phyloP scores from a whole-genome alignment of 176 grass and related monocot genomes.

The Oryza glaberrima region DNA sequence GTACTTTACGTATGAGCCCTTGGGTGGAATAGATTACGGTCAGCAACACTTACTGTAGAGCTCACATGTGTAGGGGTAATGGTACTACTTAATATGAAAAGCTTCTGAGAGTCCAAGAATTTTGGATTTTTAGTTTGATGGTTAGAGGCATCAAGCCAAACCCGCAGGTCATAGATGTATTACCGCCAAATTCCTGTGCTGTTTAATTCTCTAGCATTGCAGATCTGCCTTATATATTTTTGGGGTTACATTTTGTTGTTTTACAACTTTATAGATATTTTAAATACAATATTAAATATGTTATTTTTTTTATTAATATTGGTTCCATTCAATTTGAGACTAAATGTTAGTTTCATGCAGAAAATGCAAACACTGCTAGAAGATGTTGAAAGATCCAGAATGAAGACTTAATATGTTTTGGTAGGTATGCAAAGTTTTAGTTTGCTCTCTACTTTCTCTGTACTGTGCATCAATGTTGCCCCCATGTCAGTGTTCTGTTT shows the following conservation, averaged over 20 bases:
- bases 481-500: not conserved
- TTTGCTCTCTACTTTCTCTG: slow-evolving; percentile 9
- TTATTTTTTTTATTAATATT: not conserved
- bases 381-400: not conserved
- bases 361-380: slow-evolving; percentile 30
- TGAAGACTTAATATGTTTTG: slow-evolving; percentile 28
- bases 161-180: slow-evolving; percentile 3
- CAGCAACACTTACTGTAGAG: not conserved
- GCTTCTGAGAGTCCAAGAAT: not conserved
- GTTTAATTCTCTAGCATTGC: not conserved
- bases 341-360: slow-evolving; percentile 10
- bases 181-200: not conserved
- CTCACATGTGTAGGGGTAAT: not conserved
- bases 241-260: not conserved
- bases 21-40: not conserved
- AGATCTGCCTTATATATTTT: not conserved
- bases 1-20: not conserved
- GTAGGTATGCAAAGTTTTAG: slow-evolving; percentile 13
- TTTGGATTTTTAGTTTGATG: not conserved
- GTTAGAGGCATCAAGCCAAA: not conserved
- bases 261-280: not conserved
- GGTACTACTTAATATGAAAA: not conserved
- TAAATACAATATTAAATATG: not conserved
- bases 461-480: not conserved
- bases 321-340: slow-evolving; percentile 5